phyloP scores from a whole-genome alignment of 1,139 yeast genomes.

The Yamadazyma diospyri region DNA sequence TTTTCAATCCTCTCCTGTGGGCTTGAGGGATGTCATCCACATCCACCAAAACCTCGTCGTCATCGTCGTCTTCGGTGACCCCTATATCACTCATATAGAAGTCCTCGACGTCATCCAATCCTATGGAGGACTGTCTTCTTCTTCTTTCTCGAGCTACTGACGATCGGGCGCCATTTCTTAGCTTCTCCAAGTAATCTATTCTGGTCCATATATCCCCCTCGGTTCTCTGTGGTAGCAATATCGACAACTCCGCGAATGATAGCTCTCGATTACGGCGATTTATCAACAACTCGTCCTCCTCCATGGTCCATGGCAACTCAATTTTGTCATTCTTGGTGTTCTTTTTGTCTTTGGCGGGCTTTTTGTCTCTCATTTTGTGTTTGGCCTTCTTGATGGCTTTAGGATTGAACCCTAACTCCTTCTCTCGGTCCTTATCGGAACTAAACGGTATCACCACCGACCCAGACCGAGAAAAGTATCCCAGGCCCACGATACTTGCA shows the following conservation, averaged over 20 bases:
- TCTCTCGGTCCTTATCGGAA: conserved; percentile 29
- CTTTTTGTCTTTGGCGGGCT: conserved; percentile 9
- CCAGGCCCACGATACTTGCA: conserved; percentile 39
- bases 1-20: conserved; percentile 28
- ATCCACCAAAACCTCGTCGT: conserved; percentile 38
- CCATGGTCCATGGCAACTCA: conserved; percentile 53
- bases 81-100: conserved; percentile 41
- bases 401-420: conserved; percentile 11
- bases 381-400: conserved; percentile 9
- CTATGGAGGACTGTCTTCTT: conserved; percentile 39
- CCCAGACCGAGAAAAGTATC: conserved; percentile 43
- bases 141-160: conserved; percentile 31
- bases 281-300: conserved; percentile 68
- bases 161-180: conserved; percentile 40
- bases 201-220: conserved; percentile 72
- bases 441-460: conserved; percentile 42
- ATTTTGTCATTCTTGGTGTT: conserved; percentile 24
- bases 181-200: conserved; percentile 51
- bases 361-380: conserved; percentile 8
- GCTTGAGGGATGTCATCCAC: conserved; percentile 31
- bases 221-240: conserved; percentile 67
- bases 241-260: conserved; percentile 69
- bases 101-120: conserved; percentile 47
- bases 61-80: conserved; percentile 34
- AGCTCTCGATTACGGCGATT: conserved; percentile 58